Percentiles rank a stretch among this genome's conserved stretches.
Evolutionary conservation across 345 rosid genomes (phyloP).

Genomic region (Melaleuca quinquenervia): DNA sequence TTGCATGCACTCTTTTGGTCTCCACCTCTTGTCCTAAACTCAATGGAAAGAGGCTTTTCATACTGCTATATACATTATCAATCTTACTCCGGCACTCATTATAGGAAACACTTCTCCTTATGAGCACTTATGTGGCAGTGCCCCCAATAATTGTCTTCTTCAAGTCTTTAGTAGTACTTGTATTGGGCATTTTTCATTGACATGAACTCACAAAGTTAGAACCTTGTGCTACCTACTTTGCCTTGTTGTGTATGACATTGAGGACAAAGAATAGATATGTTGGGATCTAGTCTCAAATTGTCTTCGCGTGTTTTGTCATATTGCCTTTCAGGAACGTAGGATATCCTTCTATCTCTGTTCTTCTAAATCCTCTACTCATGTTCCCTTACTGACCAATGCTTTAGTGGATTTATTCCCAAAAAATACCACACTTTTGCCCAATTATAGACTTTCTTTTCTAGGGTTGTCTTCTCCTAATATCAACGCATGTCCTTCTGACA

Average conservation of each 20-base stretch:
- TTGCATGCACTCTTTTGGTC: neutral
- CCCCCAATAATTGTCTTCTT: too few relatives aligned
- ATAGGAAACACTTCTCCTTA: neutral
- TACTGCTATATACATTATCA: neutral
- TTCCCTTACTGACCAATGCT: neutral
- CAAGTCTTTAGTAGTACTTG: too few relatives aligned
- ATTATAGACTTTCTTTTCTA: neutral
- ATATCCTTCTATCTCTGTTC: neutral
- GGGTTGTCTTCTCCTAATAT: neutral
- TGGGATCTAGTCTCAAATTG: neutral
- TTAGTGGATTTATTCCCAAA: neutral
- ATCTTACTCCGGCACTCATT: neutral
- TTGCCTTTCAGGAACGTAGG: neutral
- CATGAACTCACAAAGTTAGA: too few relatives aligned
- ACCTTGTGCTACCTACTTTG: too few relatives aligned
- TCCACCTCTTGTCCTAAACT: neutral
- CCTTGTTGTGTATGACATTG: too few relatives aligned
- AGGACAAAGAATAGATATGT: neutral
- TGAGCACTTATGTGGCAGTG: neutral
- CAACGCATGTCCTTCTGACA: too few relatives aligned
- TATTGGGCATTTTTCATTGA: too few relatives aligned
- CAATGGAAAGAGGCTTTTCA: neutral
- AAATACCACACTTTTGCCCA: neutral
- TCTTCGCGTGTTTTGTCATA: neutral
- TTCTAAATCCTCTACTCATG: neutral